Percentiles rank a stretch among this genome's conserved stretches.
Evolutionary conservation across 2,329 filamentous ascomycete species (phyloP).

Genomic region (Xylaria sp.): DNA sequence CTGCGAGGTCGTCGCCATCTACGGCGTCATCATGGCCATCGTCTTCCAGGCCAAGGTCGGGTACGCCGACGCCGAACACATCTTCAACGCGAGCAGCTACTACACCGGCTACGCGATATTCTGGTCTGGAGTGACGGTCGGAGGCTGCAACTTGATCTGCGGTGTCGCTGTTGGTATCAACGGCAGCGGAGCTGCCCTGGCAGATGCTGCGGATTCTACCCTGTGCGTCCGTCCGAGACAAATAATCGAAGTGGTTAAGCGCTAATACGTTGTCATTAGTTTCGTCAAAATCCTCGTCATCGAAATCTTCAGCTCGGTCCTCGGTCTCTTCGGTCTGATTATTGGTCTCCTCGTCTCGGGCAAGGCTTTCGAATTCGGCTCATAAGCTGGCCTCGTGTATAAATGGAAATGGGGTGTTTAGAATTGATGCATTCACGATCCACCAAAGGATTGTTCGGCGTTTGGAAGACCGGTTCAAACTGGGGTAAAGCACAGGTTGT

Average conservation of each 20-base stretch:
- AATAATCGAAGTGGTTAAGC: slow-evolving; percentile 3
- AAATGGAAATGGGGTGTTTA: slow-evolving; percentile 14
- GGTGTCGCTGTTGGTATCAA: slow-evolving; percentile 98
- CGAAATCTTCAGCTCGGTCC: slow-evolving; percentile 97
- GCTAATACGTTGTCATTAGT: slow-evolving; percentile 47
- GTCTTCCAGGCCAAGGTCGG: slow-evolving; percentile 91
- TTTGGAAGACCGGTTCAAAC: slow-evolving; percentile 28
- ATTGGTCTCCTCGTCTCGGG: slow-evolving; percentile 86
- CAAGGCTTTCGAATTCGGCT: slow-evolving; percentile 77
- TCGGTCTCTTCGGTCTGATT: slow-evolving; percentile 95
- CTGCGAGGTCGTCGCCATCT: slow-evolving; percentile 99
- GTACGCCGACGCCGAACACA: slow-evolving; percentile 61
- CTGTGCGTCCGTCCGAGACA: slow-evolving; percentile 67
- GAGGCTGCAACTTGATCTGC: slow-evolving; percentile 93
- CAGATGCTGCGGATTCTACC: slow-evolving; percentile 88
- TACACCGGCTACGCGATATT: slow-evolving; percentile 96
- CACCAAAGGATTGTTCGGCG: slow-evolving; percentile 26
- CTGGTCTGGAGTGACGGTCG: slow-evolving; percentile 93
- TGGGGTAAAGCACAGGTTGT: slow-evolving; percentile 19
- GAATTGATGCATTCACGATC: slow-evolving; percentile 31
- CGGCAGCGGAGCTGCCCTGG: slow-evolving; percentile 91
- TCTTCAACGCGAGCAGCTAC: slow-evolving; percentile 78
- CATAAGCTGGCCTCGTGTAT: slow-evolving; percentile 22
- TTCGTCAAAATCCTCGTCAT: slow-evolving; percentile 99
- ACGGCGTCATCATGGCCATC: slow-evolving; percentile 99